Evolutionary conservation across 2,329 filamentous ascomycete genomes (phyloP).

Genomic region (Pseudocercospora crystallina): DNA sequence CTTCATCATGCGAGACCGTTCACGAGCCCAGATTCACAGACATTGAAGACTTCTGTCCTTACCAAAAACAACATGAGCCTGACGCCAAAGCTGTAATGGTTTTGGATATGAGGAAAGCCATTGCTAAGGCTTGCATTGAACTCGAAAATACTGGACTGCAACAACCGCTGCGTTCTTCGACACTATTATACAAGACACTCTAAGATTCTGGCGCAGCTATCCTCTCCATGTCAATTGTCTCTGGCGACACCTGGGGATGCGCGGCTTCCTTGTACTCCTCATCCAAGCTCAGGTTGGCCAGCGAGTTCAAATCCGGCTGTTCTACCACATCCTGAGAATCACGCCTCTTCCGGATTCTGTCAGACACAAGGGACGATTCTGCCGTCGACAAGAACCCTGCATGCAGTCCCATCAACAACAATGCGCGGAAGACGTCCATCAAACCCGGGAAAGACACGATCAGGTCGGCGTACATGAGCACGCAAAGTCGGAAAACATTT

Average conservation of each 20-base stretch:
- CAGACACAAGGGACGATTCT: background rate
- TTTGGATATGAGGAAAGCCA: no score
- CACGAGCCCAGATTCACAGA: no score
- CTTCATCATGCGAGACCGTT: no score
- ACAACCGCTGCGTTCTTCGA: no score
- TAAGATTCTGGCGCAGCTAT: background rate
- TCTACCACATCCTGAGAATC: constrained; percentile 3
- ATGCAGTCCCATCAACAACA: constrained; percentile 4
- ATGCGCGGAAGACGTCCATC: constrained; percentile 1
- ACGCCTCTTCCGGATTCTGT: background rate
- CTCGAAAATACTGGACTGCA: no score
- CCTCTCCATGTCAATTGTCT: background rate
- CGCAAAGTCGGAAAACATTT: constrained; percentile 3
- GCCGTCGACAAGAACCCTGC: constrained; percentile 1
- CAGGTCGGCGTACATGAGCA: constrained; percentile 6
- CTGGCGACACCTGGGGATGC: background rate
- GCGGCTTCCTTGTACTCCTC: background rate
- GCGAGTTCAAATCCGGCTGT: background rate
- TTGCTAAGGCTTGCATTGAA: no score
- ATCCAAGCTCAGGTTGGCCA: background rate
- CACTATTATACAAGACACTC: no score
- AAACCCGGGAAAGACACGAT: constrained; percentile 7
- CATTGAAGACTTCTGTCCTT: no score
- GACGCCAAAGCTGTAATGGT: no score
- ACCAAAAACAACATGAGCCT: no score